These are phyloP conservation scores for Tremellales sp. DNA, from an alignment of 1,284 basidiomycete species.

Conservation along the genomic window DNA sequence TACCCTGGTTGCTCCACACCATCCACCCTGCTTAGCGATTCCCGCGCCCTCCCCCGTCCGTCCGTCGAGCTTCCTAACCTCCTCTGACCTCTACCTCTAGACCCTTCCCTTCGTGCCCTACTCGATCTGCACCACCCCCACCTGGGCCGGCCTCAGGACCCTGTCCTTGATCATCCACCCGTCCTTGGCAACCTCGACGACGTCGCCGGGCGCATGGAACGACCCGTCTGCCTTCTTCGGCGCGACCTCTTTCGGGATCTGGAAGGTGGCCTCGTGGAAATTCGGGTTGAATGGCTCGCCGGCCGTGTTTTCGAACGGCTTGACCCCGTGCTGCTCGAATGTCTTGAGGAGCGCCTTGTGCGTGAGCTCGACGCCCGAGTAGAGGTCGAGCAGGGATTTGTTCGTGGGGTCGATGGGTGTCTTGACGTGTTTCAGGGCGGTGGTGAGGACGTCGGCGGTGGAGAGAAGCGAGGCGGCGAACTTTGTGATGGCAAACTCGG, in stretches of 20 bases:
- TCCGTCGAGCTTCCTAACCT: too few relatives aligned
- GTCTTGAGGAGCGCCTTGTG: slow-evolving; percentile 85
- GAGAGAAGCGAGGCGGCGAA: slow-evolving; percentile 87
- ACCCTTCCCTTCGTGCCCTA: slow-evolving; percentile 21
- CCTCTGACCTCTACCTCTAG: too few relatives aligned
- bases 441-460: slow-evolving; percentile 83
- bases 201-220: slow-evolving; percentile 67
- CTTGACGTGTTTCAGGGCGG: slow-evolving; percentile 82
- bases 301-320: slow-evolving; percentile 60
- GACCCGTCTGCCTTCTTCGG: slow-evolving; percentile 57
- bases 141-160: slow-evolving; percentile 89
- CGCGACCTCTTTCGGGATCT: slow-evolving; percentile 66
- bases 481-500: slow-evolving; percentile 86
- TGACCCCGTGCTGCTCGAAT: slow-evolving; percentile 85
- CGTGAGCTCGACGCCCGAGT: slow-evolving; percentile 87
- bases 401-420: slow-evolving; percentile 50
- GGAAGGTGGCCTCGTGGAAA: slow-evolving; percentile 89
- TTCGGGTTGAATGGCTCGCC: slow-evolving; percentile 95
- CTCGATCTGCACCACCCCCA: slow-evolving; percentile 71
- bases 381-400: slow-evolving; percentile 63
- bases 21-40: too few relatives aligned
- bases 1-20: too few relatives aligned
- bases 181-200: slow-evolving; percentile 85
- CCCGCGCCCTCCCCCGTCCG: too few relatives aligned
- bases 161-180: slow-evolving; percentile 92